These are phyloP conservation scores for Diaporthe velutina DNA, from an alignment of 2,329 filamentous ascomycete genomes.

Conservation along the genomic window DNA sequence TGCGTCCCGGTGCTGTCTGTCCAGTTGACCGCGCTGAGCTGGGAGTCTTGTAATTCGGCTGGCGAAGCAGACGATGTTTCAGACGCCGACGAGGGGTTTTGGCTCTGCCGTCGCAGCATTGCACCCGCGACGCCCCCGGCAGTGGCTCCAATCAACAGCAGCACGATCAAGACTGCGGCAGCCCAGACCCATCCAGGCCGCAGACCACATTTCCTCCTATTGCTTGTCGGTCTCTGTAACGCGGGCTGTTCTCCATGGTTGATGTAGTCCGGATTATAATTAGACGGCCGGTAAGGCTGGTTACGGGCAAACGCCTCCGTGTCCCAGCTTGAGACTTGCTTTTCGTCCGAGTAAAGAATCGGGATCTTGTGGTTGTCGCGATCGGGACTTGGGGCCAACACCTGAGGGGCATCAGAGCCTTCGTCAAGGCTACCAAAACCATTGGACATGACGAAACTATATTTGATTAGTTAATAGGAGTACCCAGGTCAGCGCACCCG, in stretches of 20 bases:
- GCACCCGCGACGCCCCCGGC: neutral
- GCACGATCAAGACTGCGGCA: neutral
- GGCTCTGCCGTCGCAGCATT: neutral
- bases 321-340: neutral
- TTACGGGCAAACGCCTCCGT: neutral
- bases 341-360: neutral
- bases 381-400: neutral
- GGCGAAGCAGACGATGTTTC: neutral
- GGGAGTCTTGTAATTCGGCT: neutral
- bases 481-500: neutral
- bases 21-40: conserved; percentile 19
- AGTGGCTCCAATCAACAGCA: neutral
- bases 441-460: neutral
- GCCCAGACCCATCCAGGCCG: neutral
- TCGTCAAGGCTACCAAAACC: neutral
- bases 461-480: neutral
- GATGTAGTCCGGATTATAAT: neutral
- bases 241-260: neutral
- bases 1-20: neutral
- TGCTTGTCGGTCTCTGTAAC: neutral
- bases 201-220: neutral
- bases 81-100: neutral
- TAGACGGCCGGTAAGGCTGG: neutral
- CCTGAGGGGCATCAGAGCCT: neutral
- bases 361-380: neutral